A percentile compares a stretch with the other conserved stretches of the same genome.
Conservation (phyloP, 257 asterid genomes). For the Primulina eburnea region DNA sequence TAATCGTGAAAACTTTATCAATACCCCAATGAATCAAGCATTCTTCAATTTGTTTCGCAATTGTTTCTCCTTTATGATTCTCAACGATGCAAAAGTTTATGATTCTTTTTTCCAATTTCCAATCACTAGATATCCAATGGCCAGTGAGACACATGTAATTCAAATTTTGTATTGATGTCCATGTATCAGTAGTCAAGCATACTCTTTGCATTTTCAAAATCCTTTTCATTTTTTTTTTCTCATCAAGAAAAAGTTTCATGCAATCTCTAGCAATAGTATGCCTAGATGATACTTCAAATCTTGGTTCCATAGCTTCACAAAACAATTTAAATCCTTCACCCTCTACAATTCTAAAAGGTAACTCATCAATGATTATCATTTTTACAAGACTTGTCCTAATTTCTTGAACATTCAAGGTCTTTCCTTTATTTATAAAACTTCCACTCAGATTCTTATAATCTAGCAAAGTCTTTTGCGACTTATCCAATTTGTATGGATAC, state of each 20-base stretch:
- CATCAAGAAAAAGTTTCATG: no score
- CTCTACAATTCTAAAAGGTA: no score
- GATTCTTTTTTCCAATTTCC: neutral
- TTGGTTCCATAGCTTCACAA: neutral
- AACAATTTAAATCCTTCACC: neutral
- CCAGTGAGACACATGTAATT: conserved; percentile 9
- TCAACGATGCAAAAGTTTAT: neutral
- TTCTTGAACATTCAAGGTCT: no score
- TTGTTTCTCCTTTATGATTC: conserved; percentile 10
- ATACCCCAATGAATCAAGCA: neutral
- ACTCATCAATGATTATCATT: no score
- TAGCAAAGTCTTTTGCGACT: neutral
- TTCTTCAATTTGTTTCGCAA: neutral
- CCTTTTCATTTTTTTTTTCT: no score
- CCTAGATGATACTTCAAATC: no score
- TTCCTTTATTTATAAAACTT: no score
- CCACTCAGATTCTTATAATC: no score
- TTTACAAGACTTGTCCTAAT: no score
- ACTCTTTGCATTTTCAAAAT: neutral
- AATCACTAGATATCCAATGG: neutral
- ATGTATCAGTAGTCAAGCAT: neutral
- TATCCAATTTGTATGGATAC: neutral
- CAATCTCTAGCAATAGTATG: no score
- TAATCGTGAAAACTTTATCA: no score
- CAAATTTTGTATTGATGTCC: neutral